phyloP scores from a whole-genome alignment of 805 yeast species.

The Grigorovia humatica region DNA sequence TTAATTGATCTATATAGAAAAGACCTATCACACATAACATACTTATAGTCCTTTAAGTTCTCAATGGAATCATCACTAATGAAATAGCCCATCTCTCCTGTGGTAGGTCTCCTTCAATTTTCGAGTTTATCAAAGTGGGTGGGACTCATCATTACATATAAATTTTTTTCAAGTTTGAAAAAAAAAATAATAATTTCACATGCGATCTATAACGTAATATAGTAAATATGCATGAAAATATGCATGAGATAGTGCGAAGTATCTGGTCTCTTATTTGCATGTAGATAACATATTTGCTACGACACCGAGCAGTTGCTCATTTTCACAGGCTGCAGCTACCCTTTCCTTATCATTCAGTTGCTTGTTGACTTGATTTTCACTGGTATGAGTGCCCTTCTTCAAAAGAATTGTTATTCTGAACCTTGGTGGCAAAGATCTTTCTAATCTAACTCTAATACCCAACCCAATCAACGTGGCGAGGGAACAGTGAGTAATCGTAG shows the following conservation, averaged over 20 bases:
- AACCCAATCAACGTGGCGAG: conserved; percentile 91
- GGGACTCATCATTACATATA: neutral
- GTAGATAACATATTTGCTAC: conserved; percentile 85
- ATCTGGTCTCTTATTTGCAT: conserved; percentile 36
- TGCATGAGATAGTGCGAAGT: neutral
- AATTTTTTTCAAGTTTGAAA: neutral
- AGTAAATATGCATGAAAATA: neutral
- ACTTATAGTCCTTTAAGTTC: conserved; percentile 45
- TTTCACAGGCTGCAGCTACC: conserved; percentile 97
- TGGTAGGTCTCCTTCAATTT: neutral
- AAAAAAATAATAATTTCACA: neutral
- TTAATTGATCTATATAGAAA: neutral
- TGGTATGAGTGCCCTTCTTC: conserved; percentile 90
- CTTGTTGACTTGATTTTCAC: conserved; percentile 91
- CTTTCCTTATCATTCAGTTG: conserved; percentile 96
- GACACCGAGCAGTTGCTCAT: conserved; percentile 83
- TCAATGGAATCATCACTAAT: conserved; percentile 43
- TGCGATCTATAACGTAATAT: neutral
- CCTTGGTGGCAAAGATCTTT: conserved; percentile 77
- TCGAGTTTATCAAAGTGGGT: neutral
- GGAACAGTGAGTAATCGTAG: conserved; percentile 96
- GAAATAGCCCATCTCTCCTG: conserved; percentile 48
- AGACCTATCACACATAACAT: conserved; percentile 10
- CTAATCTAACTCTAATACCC: conserved; percentile 86
- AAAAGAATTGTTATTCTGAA: conserved; percentile 70